Evolutionary conservation across 257 asterid genomes (phyloP).

Genomic region (Nicotiana undulata): DNA sequence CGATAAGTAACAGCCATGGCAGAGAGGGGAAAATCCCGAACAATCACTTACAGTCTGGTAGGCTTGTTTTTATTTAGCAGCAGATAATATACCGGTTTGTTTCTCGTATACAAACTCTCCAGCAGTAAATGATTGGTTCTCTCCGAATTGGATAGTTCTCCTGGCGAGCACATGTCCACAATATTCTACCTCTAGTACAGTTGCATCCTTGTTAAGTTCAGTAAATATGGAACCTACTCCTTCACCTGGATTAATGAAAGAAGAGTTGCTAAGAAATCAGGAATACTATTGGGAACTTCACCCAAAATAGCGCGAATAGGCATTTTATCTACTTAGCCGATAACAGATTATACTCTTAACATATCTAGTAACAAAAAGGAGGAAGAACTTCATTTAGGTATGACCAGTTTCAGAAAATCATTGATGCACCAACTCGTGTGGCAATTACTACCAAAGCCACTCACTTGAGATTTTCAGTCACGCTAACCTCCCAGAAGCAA

Average conservation of each 20-base stretch:
- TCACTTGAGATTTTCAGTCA: neutral
- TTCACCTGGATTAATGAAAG: constrained; percentile 47
- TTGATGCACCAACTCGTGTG: neutral
- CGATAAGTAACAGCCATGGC: neutral
- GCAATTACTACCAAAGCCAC: neutral
- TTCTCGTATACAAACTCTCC: constrained; percentile 38
- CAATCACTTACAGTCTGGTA: neutral
- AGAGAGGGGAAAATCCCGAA: neutral
- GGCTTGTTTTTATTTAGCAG: neutral
- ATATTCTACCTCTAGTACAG: constrained; percentile 54
- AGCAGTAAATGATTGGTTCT: constrained; percentile 30
- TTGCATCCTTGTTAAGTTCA: constrained; percentile 21
- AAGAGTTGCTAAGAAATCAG: neutral
- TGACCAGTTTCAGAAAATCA: neutral
- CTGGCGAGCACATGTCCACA: constrained; percentile 46
- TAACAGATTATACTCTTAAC: neutral
- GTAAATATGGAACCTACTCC: constrained; percentile 64
- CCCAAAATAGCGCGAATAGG: neutral
- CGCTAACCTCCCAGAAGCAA: neutral
- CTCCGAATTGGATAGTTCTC: constrained; percentile 33
- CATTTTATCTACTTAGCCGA: neutral
- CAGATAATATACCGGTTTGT: constrained; percentile 26
- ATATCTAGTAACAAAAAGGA: neutral
- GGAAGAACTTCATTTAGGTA: neutral
- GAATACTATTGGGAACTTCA: neutral